A percentile compares a stretch with the other conserved stretches of the same genome.
Conservation (phyloP, 305 asterid species). For the Vinca major region DNA sequence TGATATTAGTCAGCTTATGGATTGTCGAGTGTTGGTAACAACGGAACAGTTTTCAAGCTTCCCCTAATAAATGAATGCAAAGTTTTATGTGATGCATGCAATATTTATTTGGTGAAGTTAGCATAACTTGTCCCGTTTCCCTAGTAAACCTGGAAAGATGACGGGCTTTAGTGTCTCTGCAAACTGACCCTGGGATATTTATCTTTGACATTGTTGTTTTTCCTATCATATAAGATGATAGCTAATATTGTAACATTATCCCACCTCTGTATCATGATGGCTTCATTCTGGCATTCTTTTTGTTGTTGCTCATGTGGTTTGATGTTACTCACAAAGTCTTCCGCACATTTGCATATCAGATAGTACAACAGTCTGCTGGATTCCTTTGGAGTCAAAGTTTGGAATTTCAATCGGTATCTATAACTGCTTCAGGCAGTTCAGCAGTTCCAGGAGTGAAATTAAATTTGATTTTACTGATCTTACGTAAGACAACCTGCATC, state of each 20-base stretch:
- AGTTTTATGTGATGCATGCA: no score
- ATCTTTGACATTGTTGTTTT: no score
- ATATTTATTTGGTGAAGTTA: not conserved
- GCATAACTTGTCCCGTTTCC: not conserved
- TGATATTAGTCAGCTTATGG: no score
- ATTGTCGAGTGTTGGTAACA: no score
- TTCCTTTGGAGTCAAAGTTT: conserved; percentile 28
- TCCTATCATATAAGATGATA: no score
- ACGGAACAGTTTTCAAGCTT: no score
- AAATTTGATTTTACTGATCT: conserved; percentile 82
- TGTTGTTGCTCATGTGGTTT: not conserved
- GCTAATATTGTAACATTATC: no score
- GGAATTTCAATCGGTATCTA: conserved; percentile 26
- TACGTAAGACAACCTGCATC: conserved; percentile 40
- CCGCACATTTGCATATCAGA: conserved; percentile 30
- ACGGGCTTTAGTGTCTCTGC: not conserved
- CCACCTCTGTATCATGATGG: not conserved
- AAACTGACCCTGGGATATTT: no score
- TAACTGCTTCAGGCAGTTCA: conserved; percentile 36
- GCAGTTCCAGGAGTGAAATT: conserved; percentile 32
- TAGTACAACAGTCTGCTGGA: conserved; percentile 24
- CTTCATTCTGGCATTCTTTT: not conserved
- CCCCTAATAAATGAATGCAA: no score
- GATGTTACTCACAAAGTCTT: conserved; percentile 14
- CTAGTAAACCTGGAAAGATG: not conserved